Conservation (phyloP, 345 rosid species). For the Linum tenue region DNA sequence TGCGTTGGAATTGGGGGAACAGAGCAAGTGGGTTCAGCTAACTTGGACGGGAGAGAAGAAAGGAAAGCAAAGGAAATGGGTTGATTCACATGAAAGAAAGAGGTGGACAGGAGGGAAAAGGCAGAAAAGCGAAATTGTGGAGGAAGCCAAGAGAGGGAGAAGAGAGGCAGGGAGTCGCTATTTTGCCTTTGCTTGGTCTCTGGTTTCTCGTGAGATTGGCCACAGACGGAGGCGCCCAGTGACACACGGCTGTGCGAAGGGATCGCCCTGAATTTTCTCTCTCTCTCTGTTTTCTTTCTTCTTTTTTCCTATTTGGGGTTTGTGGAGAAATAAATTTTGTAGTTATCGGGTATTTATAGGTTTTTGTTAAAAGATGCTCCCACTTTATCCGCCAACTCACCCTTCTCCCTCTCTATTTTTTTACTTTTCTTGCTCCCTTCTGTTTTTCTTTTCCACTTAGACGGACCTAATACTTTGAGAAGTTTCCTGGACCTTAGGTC, state of each 20-base stretch:
- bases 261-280: not conserved
- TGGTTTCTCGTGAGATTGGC: not conserved
- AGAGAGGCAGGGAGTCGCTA: constrained; percentile 21
- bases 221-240: not conserved
- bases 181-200: constrained; percentile 58
- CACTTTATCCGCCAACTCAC: not conserved
- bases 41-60: constrained; percentile 5
- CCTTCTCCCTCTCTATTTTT: not conserved
- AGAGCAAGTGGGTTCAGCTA: not conserved
- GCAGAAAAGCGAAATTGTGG: not conserved
- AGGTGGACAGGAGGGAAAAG: not conserved
- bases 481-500: too few relatives aligned
- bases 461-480: too few relatives aligned
- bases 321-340: not conserved
- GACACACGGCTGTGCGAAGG: too few relatives aligned
- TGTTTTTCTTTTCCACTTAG: too few relatives aligned
- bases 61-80: not conserved
- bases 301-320: not conserved
- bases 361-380: not conserved
- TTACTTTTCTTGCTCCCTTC: too few relatives aligned
- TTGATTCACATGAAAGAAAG: not conserved
- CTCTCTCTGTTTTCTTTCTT: not conserved
- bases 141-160: not conserved
- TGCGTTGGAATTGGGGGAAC: not conserved
- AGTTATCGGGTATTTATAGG: not conserved